Base-by-base conservation (phyloP, 805 yeast genomes). In the Kuraishia cidri region DNA sequence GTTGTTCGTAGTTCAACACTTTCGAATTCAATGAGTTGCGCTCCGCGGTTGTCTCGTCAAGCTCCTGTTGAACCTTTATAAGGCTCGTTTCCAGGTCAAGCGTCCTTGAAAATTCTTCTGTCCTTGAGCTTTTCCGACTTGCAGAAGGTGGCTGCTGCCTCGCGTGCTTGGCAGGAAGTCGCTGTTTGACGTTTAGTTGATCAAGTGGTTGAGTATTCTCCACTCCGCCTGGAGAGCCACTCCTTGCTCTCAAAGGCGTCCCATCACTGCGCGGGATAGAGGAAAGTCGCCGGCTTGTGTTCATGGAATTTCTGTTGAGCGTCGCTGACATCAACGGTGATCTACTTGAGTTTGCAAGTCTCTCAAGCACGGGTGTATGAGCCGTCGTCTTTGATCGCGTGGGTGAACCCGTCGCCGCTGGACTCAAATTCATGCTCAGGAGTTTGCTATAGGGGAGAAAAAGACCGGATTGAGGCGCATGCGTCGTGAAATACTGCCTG, bases 381-480 rank as follows among this genome's bases (percentile, higher is more conserved):
- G 16, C 14, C 36, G 26, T 41, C 33, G 9, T 23, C 15, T 26
- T 22, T 13, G 20, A 18, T 28, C 17, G 24, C 16, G 26, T 12
- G 13, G 29, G 14, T 37, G 40, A 30, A 25, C 24, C 34, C n/a
- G 10, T 24, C 31, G 41, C n/a, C 26, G 40, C 36, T 27, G 43
- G 25, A 26, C 37, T 38, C 34, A 29, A 13, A 24, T 37, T 18
- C 3, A 39, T 44, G 25, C 42, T 40, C 4, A 40, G 43, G 34
- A 52, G 52, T 52, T 59, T 67, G 31, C 62, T 72, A 47, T 64
- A 72, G 2, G 76, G 77, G 30, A 88, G 64, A 46, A 88, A 88
- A 19, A 88, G 54, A 0, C 97, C 97, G 13, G 86, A 65, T 36
- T 69, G 69, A 0, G 87, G 81, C 23, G 48, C 56, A 5, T 62